Base-by-base conservation (phyloP, 2,329 filamentous ascomycete genomes). In the Cryphonectria parasitica region DNA sequence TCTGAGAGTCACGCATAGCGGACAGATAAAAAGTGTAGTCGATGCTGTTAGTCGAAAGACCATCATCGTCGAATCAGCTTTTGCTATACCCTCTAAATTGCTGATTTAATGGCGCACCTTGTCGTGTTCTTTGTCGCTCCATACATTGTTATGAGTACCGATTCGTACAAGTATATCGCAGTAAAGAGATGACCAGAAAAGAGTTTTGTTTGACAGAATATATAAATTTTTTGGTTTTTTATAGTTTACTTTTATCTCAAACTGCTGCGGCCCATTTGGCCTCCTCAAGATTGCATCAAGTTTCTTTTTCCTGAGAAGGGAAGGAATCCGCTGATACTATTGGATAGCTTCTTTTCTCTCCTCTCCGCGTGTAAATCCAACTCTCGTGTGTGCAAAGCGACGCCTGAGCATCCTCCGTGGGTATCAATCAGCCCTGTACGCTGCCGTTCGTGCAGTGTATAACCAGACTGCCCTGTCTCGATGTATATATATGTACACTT, bases 1-100 rank as follows among this genome's bases (percentile, higher is more conserved):
- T 54, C 75, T 75, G 72, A 63, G 76, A 52, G 13, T 17, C 41
- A 19, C 41, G 13, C 15, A 43, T 31, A 17, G 64, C 69, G 77
- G 41, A 56, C 34, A 56, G 60, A 22, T 13, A n/a, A n/a, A 34
- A 64, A 28, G 43, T 28, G 17, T 1, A 60, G 62, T 31, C 13
- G 41, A 64, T 49, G 25, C 10, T 25, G n/a, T 25, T 25, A 2
- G n/a, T 11, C 49, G n/a, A 52, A 25, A 25, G 49, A 6, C 17
- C 43, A 49, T n/a, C 22, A 49, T n/a, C 19, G 22, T 10, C 54
- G 3, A 15, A 17, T 28, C 54, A 34, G 54, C 25, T 58, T 54
- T 34, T 34, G 28, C 28, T 58, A 58, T 17, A 19, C 25, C 25
- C 15, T 8, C 31, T 49, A 11, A 17, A 28, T 25, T 58, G 54